phyloP scores from a whole-genome alignment of 768 basidiomycete genomes.

The Amanita pseudoporphyria region DNA sequence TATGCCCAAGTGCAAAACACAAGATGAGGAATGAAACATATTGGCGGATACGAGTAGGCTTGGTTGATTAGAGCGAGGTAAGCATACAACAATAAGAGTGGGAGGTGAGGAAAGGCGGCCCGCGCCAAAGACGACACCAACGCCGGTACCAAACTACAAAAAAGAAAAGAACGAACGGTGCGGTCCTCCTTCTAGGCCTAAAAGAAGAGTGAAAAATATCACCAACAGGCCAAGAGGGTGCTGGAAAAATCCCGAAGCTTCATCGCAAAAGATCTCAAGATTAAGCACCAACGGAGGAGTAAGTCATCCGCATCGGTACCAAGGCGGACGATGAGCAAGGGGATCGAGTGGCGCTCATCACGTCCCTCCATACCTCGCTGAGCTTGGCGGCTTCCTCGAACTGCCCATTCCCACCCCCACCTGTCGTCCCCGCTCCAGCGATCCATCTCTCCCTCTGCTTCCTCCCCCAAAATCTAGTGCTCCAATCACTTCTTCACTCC shows the following conservation, averaged over 20 bases:
- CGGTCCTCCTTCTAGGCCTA: neutral
- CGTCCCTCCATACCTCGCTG: neutral
- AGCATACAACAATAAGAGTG: neutral
- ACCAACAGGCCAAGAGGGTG: neutral
- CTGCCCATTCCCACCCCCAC: slow-evolving; percentile 6
- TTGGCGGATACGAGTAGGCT: neutral
- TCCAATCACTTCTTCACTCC: slow-evolving; percentile 50
- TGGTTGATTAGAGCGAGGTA: neutral
- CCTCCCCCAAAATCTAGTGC: slow-evolving; percentile 34
- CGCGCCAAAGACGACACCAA: neutral
- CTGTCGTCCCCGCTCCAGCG: slow-evolving; percentile 6
- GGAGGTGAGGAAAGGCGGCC: neutral
- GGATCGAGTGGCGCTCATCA: neutral
- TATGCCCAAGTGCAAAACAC: neutral
- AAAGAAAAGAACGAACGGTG: neutral
- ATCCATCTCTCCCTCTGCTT: neutral
- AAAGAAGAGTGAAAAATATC: neutral
- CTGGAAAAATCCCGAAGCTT: neutral
- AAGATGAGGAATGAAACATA: neutral
- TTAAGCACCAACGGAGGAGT: too few relatives aligned
- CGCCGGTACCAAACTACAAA: neutral
- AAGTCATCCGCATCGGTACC: neutral
- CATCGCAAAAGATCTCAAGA: neutral
- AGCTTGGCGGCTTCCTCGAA: slow-evolving; percentile 4
- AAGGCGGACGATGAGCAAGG: neutral